Percentiles rank a stretch among this genome's conserved stretches.
Conservation (phyloP, 139 green algal species). For the Asterochloris sp. region DNA sequence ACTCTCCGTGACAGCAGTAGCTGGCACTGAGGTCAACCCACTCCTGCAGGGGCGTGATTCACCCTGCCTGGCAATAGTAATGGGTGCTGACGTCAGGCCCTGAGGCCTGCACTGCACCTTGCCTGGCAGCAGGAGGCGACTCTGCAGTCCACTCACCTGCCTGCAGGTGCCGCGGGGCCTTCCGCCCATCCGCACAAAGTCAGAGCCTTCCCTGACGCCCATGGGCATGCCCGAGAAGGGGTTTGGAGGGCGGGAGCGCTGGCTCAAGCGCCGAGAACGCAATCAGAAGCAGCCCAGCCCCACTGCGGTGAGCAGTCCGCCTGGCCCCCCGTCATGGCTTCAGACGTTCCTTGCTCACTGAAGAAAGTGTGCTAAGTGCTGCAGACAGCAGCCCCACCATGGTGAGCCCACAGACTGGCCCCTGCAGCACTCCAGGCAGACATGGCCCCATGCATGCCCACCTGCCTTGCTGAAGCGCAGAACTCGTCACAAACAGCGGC, state of each 20-base stretch:
- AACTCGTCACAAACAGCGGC: too few species aligned
- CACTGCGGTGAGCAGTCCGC: too few species aligned
- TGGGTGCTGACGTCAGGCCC: neutral
- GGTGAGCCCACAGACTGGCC: too few species aligned
- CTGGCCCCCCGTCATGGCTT: too few species aligned
- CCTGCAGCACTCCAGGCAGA: too few species aligned
- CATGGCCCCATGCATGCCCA: too few species aligned
- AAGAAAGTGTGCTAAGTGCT: too few species aligned
- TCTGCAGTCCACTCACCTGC: neutral
- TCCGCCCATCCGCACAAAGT: slow-evolving; percentile 19
- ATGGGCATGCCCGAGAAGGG: neutral
- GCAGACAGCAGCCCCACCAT: too few species aligned
- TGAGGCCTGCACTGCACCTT: too few species aligned
- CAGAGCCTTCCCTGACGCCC: neutral
- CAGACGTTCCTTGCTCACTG: too few species aligned
- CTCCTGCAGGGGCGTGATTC: neutral
- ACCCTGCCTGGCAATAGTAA: neutral
- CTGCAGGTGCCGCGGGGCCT: slow-evolving; percentile 19
- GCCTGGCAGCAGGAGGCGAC: neutral
- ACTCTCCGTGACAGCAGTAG: neutral
- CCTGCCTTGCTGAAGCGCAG: too few species aligned
- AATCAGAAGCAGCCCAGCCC: too few species aligned
- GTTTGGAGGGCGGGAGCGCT: slow-evolving; percentile 8
- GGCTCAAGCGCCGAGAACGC: neutral
- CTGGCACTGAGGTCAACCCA: neutral